These are phyloP conservation scores for Incumbomyces delicatus DNA, from an alignment of 2,329 filamentous ascomycete genomes.

Conservation along the genomic window DNA sequence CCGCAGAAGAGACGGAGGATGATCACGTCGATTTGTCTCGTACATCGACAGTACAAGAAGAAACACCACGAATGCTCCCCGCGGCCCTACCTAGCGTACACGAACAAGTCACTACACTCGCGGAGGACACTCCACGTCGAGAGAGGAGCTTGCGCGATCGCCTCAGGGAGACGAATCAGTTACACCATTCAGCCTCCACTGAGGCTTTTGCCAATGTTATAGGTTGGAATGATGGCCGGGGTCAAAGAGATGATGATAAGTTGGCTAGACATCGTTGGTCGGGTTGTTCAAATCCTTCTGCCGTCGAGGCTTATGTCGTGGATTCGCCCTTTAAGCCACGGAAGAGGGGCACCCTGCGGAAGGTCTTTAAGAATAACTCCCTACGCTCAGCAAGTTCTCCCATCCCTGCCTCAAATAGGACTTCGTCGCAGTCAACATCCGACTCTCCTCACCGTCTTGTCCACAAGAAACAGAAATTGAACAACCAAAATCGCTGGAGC, in stretches of 20 bases:
- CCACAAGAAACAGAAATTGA: constrained; percentile 42
- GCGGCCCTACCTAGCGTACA: background rate
- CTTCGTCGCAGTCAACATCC: constrained; percentile 31
- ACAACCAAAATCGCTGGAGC: constrained; percentile 37
- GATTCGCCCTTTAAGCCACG: constrained; percentile 34
- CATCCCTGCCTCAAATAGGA: constrained; percentile 33
- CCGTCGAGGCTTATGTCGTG: constrained; percentile 47
- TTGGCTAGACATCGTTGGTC: constrained; percentile 37
- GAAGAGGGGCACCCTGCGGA: constrained; percentile 39
- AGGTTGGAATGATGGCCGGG: constrained; percentile 34
- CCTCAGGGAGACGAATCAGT: constrained; percentile 23
- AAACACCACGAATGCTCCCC: background rate
- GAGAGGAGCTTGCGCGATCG: constrained; percentile 27
- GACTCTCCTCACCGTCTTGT: constrained; percentile 39
- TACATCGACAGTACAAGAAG: background rate
- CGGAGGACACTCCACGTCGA: constrained; percentile 2
- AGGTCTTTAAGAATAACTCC: constrained; percentile 44
- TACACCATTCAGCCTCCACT: constrained; percentile 29
- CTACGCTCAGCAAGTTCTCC: constrained; percentile 40
- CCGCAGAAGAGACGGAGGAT: background rate
- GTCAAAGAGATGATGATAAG: constrained; percentile 1
- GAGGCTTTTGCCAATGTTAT: constrained; percentile 42
- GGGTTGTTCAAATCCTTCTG: constrained; percentile 43
- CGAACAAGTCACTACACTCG: background rate
- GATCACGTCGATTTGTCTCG: background rate